Conservation (phyloP, 2,329 filamentous ascomycete species). For the Harringtonia lauricola region DNA sequence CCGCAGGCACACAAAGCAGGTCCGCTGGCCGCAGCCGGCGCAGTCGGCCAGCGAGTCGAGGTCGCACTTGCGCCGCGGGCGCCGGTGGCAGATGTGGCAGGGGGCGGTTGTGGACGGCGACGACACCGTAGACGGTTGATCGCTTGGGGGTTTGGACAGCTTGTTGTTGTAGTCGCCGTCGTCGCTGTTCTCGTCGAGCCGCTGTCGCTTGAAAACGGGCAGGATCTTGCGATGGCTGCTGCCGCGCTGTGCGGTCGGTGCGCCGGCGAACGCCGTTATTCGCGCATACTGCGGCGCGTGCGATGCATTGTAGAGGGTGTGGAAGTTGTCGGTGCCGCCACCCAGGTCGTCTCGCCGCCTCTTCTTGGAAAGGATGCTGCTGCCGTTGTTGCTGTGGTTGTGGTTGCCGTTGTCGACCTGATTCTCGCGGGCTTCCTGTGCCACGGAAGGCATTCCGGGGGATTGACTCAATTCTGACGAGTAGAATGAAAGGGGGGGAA, state of each 20-base stretch:
- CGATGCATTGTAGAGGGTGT: slow-evolving; percentile 10
- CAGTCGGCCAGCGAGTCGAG: slow-evolving; percentile 57
- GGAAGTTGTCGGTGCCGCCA: background rate
- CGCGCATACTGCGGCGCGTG: slow-evolving; percentile 17
- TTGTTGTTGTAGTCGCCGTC: background rate
- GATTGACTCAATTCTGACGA: background rate
- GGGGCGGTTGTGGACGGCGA: slow-evolving; percentile 18
- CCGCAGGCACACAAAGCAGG: slow-evolving; percentile 60
- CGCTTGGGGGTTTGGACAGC: background rate
- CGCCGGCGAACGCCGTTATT: background rate
- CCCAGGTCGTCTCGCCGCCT: slow-evolving; percentile 23
- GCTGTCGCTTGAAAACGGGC: slow-evolving; percentile 5
- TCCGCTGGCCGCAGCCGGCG: slow-evolving; percentile 46
- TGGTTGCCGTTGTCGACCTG: background rate
- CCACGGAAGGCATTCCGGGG: slow-evolving; percentile 3
- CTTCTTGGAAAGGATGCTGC: slow-evolving; percentile 20
- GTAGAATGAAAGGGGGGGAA: no score
- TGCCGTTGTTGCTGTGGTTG: background rate
- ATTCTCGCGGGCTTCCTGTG: slow-evolving; percentile 1
- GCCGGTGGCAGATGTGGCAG: slow-evolving; percentile 58
- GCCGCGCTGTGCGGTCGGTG: no score
- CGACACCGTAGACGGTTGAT: background rate
- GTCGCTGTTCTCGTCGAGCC: slow-evolving; percentile 3
- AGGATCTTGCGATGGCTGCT: slow-evolving; percentile 1
- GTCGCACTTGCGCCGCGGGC: slow-evolving; percentile 53